Base-by-base conservation (phyloP, 768 basidiomycete genomes). In the Suillus occidentalis region DNA sequence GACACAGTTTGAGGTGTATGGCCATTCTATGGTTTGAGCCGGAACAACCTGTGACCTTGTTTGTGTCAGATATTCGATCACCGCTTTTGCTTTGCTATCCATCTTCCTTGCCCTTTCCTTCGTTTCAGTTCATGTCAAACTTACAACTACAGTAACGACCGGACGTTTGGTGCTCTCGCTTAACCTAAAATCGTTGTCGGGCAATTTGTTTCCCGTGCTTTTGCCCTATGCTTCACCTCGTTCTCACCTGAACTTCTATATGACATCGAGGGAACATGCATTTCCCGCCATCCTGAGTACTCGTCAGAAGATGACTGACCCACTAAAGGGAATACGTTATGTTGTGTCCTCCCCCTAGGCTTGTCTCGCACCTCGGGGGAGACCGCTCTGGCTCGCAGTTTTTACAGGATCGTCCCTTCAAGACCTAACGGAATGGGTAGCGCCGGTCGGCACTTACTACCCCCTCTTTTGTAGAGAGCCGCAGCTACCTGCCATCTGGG, bases 391-490 rank as follows among this genome's bases (percentile, higher is more conserved):
- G 31, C 18, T 63, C 45, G 5, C 66, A 39, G 28, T 60, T 55
- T 40, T n/a, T 16, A 25, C 68, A 97, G 97, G 98, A 72, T 83
- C 91, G 0, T 96, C 95, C 4, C 80, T 99, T 28, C 84, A 90
- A 28, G 92, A 95, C 68, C 80, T 98, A 4, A 91, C 94, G 0
- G 89, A 93, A 70, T 85, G 95, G n/a, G 86, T 98, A 61, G 77
- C 99, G 13, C 97, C 96, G 1, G 80, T 99, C 10, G 95, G 94
- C n/a, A 96, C 90, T 14, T 96, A 94, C 76, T 98, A 95, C 74
- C 66, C 87, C 89, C 20, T 89, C 95, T 1, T 99, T 98, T 69
- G 85, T 99, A 59, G 92, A 97, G 72, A 86, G 89, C 64, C 85
- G 95, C 61, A 92, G 92, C 67, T 88, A 91, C 69, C 83, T 6